Conservation (phyloP, 2,329 filamentous ascomycete genomes). For the Bipolaris victoriae region DNA sequence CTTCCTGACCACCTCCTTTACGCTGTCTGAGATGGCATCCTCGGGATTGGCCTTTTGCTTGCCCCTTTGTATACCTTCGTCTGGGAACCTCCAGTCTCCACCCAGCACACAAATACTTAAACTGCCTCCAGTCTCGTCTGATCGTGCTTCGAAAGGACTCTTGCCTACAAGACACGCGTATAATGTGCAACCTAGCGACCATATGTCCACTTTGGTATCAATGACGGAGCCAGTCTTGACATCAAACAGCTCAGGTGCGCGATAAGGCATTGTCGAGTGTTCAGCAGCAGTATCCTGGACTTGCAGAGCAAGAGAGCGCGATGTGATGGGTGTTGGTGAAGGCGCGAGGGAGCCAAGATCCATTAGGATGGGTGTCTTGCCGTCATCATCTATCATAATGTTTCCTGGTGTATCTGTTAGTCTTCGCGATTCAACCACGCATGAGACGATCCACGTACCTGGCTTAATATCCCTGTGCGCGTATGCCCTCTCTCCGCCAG, state of each 20-base stretch:
- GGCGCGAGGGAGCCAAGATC: slow-evolving; percentile 91
- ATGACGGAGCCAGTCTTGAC: slow-evolving; percentile 91
- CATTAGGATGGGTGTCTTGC: slow-evolving; percentile 90
- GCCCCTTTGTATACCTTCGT: slow-evolving; percentile 69
- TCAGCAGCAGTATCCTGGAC: slow-evolving; percentile 95
- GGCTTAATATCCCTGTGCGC: slow-evolving; percentile 98
- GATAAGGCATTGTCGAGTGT: slow-evolving; percentile 98
- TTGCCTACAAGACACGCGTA: slow-evolving; percentile 97
- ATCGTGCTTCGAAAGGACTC: slow-evolving; percentile 93
- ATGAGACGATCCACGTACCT: slow-evolving; percentile 62
- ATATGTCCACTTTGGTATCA: slow-evolving; percentile 97
- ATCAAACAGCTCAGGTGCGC: slow-evolving; percentile 96
- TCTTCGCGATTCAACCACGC: background rate
- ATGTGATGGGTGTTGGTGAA: slow-evolving; percentile 87
- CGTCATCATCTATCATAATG: slow-evolving; percentile 97
- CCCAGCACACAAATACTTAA: slow-evolving; percentile 90
- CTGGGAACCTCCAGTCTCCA: slow-evolving; percentile 96
- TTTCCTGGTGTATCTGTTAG: slow-evolving; percentile 65
- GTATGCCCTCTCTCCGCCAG: slow-evolving; percentile 77
- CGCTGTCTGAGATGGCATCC: slow-evolving; percentile 73
- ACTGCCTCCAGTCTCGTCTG: slow-evolving; percentile 93
- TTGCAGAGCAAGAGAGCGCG: slow-evolving; percentile 84
- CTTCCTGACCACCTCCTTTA: slow-evolving; percentile 84
- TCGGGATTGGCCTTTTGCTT: slow-evolving; percentile 58
- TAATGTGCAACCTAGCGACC: slow-evolving; percentile 96